Evolutionary conservation across 208 protist genomes (phyloP).

Genomic region (Trypanosoma boissoni): DNA sequence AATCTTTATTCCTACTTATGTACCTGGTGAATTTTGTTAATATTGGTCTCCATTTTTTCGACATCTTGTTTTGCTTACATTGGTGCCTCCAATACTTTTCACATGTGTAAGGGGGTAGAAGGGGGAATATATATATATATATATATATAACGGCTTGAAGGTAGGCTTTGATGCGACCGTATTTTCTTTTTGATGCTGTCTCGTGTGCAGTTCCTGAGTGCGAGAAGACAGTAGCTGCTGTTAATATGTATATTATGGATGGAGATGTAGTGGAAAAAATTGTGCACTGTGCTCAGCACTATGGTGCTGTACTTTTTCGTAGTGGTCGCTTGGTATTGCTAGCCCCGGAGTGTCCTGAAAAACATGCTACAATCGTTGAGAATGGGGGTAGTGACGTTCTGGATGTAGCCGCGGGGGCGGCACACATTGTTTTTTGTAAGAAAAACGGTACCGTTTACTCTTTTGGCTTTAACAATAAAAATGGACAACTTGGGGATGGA

Average conservation of each 20-base stretch:
- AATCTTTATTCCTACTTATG: background rate
- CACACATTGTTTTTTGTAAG: constrained; percentile 84
- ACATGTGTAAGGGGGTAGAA: background rate
- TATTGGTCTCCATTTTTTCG: no score
- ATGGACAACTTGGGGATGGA: constrained; percentile 84
- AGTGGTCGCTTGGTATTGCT: constrained; percentile 46
- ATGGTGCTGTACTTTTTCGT: constrained; percentile 39
- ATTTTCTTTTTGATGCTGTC: constrained; percentile 16
- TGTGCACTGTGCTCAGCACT: constrained; percentile 35
- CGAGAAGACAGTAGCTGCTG: constrained; percentile 15
- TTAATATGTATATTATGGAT: constrained; percentile 19
- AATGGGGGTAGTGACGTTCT: constrained; percentile 39
- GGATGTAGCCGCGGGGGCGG: constrained; percentile 70
- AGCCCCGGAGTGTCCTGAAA: constrained; percentile 19
- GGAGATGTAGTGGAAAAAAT: constrained; percentile 39
- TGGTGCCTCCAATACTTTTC: background rate
- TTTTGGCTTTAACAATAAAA: constrained; percentile 71
- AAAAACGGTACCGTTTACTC: constrained; percentile 63
- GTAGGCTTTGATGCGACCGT: constrained; percentile 3
- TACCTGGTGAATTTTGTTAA: no score
- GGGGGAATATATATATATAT: constrained; percentile 2
- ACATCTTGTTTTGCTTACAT: constrained; percentile 3
- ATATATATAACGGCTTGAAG: background rate
- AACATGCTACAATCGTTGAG: constrained; percentile 25
- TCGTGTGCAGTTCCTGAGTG: background rate